A percentile compares a stretch with the other conserved stretches of the same genome.
These are phyloP conservation scores for Pythium insidiosum DNA, from an alignment of 352 stramenopile genomes.

Conservation along the genomic window DNA sequence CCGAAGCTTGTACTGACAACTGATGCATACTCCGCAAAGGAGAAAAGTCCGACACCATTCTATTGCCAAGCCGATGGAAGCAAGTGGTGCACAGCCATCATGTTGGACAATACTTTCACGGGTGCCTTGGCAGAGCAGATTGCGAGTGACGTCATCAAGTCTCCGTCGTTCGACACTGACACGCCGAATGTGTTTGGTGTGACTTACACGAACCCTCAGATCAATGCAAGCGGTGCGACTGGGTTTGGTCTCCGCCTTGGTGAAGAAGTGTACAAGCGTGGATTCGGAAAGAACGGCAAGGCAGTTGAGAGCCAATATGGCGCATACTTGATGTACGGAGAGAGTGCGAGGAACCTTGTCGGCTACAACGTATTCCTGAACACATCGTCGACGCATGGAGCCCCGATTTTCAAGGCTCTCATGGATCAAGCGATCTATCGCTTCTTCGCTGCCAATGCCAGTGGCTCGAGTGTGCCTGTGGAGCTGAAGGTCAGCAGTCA, in stretches of 20 bases:
- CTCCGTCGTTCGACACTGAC: conserved; percentile 20
- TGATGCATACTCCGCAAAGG: conserved; percentile 11
- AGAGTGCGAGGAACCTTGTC: conserved; percentile 30
- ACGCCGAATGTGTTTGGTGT: conserved; percentile 48
- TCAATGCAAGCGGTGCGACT: conserved; percentile 36
- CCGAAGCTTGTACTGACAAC: conserved; percentile 31
- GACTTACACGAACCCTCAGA: conserved; percentile 33
- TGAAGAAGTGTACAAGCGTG: conserved; percentile 40
- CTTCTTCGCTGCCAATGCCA: conserved; percentile 30
- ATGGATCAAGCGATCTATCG: conserved; percentile 55
- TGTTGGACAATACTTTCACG: conserved; percentile 26
- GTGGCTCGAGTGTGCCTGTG: conserved; percentile 4
- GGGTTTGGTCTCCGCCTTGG: conserved; percentile 36
- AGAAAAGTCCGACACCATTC: conserved; percentile 34
- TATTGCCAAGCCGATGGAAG: conserved; percentile 23
- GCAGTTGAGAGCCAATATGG: conserved; percentile 30
- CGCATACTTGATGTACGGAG: conserved; percentile 39
- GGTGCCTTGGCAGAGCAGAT: conserved; percentile 14
- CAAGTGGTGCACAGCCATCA: conserved; percentile 30
- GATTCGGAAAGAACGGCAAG: conserved; percentile 21
- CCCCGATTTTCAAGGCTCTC: conserved; percentile 54
- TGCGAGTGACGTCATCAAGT: conserved; percentile 13
- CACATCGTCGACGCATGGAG: conserved; percentile 39
- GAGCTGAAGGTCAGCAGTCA: conserved; percentile 44
- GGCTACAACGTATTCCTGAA: conserved; percentile 67